These are phyloP conservation scores for Solanum rostratum DNA, from an alignment of 257 asterid genomes.

Conservation along the genomic window DNA sequence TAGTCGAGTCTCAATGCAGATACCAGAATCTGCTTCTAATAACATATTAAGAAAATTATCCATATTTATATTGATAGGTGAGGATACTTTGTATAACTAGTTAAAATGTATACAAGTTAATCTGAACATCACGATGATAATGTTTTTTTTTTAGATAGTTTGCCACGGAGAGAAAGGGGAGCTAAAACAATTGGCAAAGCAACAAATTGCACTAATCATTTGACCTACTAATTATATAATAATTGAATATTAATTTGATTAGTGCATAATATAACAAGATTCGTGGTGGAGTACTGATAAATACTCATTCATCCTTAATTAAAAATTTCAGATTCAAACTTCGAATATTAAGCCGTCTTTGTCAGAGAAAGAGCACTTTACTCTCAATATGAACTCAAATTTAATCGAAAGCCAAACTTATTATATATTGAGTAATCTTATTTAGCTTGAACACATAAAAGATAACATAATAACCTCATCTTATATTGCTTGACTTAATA, in stretches of 20 bases:
- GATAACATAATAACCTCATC: neutral
- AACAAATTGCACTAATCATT: neutral
- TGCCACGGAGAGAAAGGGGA: neutral
- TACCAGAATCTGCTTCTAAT: too few relatives aligned
- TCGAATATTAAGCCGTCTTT: neutral
- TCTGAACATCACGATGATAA: too few relatives aligned
- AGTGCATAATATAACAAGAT: neutral
- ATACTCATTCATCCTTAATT: too few relatives aligned
- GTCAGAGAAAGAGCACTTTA: too few relatives aligned
- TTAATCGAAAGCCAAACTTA: neutral
- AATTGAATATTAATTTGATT: neutral
- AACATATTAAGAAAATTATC: too few relatives aligned
- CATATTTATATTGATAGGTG: too few relatives aligned
- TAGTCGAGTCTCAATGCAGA: too few relatives aligned
- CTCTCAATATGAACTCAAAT: rapidly evolving
- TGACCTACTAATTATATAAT: neutral
- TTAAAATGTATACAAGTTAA: too few relatives aligned
- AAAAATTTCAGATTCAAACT: too few relatives aligned
- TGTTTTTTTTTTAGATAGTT: neutral
- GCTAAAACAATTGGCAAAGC: neutral
- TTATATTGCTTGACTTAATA: neutral
- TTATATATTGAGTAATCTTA: neutral
- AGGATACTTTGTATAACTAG: too few relatives aligned
- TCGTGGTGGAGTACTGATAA: too few relatives aligned
- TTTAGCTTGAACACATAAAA: neutral